Percentiles rank a stretch among this genome's conserved stretches.
Conservation (phyloP, 768 basidiomycete genomes). For the Boletales sp. region DNA sequence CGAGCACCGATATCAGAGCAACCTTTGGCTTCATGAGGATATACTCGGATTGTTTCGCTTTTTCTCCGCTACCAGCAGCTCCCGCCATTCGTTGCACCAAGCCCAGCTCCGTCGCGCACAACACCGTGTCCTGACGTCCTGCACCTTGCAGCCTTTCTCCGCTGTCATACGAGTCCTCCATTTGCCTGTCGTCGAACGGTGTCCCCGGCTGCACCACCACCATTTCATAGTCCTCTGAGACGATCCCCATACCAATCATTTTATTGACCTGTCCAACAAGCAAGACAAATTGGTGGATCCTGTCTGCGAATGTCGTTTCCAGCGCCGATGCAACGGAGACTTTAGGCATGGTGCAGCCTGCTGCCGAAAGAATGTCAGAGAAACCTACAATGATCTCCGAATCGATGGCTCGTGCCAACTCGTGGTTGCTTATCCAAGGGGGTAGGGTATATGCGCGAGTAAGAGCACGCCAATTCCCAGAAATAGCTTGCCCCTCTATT, state of each 20-base stretch:
- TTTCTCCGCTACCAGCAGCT: constrained; percentile 5
- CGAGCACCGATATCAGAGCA: constrained; percentile 27
- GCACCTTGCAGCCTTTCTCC: constrained; percentile 4
- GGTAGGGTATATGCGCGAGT: constrained; percentile 23
- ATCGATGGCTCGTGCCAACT: constrained; percentile 8
- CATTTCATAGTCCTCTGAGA: constrained; percentile 25
- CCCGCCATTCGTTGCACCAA: constrained; percentile 21
- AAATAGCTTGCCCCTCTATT: constrained; percentile 41
- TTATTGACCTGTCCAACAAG: constrained; percentile 44
- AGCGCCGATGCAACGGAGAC: constrained; percentile 36
- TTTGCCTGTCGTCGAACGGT: neutral
- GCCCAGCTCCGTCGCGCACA: constrained; percentile 35
- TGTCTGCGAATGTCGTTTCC: constrained; percentile 38
- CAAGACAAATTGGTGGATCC: constrained; percentile 39
- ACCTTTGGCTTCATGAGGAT: constrained; percentile 33
- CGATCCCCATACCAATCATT: constrained; percentile 17
- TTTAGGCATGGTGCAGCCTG: constrained; percentile 18
- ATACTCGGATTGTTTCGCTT: constrained; percentile 15
- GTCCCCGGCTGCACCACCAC: neutral
- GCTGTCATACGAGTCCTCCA: constrained; percentile 17
- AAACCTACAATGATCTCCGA: constrained; percentile 16
- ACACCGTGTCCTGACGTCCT: constrained; percentile 11
- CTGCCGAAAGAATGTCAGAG: constrained; percentile 24
- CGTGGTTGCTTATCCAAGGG: constrained; percentile 10
- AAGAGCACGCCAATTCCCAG: constrained; percentile 41